Percentiles rank a stretch among this genome's conserved stretches.
phyloP scores from a whole-genome alignment of 2,329 filamentous ascomycete species.

The Fusarium sp. region DNA sequence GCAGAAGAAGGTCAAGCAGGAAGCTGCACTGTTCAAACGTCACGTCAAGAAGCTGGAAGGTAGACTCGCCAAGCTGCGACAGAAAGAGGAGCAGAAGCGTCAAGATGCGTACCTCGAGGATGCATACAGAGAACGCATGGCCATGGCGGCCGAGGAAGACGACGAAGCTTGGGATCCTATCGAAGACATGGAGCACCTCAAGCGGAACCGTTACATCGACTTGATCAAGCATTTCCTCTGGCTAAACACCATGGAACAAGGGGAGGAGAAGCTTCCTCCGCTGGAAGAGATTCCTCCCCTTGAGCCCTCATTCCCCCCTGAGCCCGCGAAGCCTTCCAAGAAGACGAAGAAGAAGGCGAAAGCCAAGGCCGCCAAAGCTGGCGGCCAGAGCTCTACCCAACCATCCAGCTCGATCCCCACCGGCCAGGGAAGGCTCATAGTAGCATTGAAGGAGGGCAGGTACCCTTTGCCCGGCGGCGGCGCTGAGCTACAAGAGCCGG shows the following conservation, averaged over 20 bases:
- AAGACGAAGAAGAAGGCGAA: slow-evolving; percentile 36
- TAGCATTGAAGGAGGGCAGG: slow-evolving; percentile 17
- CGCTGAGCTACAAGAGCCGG: slow-evolving; percentile 30
- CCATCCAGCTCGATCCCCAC: neutral
- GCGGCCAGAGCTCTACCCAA: neutral
- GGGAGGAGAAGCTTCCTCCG: neutral
- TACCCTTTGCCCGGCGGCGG: neutral
- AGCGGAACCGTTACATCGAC: slow-evolving; percentile 42
- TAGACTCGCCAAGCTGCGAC: slow-evolving; percentile 25
- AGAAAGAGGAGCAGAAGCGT: slow-evolving; percentile 41
- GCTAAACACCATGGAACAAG: slow-evolving; percentile 27
- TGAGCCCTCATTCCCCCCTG: neutral
- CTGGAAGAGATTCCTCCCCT: neutral
- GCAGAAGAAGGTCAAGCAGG: slow-evolving; percentile 45
- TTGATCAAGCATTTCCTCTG: slow-evolving; percentile 47
- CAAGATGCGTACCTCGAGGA: slow-evolving; percentile 46
- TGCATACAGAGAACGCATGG: slow-evolving; percentile 40
- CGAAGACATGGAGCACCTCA: slow-evolving; percentile 38
- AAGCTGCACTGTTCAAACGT: slow-evolving; percentile 44
- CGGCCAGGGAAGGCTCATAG: slow-evolving; percentile 34
- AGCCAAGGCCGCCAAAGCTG: slow-evolving; percentile 8
- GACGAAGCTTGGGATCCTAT: slow-evolving; percentile 46
- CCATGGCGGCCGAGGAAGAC: slow-evolving; percentile 32
- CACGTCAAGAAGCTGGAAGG: slow-evolving; percentile 41
- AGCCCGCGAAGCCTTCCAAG: slow-evolving; percentile 5